These are phyloP conservation scores for Fallopia convolvulus DNA, from an alignment of 148 eudicot genomes.

Conservation along the genomic window DNA sequence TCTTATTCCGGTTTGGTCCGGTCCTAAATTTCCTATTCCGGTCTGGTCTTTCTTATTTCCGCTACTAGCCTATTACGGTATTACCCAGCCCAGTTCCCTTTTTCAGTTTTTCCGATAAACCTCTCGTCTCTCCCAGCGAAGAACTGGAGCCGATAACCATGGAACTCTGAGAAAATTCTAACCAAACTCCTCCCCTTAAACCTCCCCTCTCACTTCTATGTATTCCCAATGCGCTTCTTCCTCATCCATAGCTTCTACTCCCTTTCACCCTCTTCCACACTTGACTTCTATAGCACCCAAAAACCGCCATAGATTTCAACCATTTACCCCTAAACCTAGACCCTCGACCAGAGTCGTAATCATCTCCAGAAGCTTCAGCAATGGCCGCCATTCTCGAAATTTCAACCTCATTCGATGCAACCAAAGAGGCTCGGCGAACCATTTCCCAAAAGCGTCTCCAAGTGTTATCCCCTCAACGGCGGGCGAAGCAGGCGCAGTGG, in stretches of 20 bases:
- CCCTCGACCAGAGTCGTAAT: background rate
- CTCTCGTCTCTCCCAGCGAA: constrained; percentile 1
- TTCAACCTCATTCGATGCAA: background rate
- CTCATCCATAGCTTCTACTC: background rate
- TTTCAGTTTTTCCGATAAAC: constrained; percentile 7
- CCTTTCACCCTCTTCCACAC: constrained; percentile 4
- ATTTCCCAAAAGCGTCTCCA: background rate
- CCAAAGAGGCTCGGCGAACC: background rate
- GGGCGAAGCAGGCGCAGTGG: background rate
- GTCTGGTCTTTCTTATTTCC: no score
- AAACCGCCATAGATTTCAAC: constrained; percentile 6
- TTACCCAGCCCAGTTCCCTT: background rate
- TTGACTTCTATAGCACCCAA: background rate
- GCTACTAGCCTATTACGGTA: no score
- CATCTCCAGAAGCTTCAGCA: background rate
- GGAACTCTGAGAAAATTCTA: background rate
- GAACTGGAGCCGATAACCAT: background rate
- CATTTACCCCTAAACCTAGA: background rate
- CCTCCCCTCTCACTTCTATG: constrained; percentile 5
- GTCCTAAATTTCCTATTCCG: no score
- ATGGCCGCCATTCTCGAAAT: background rate
- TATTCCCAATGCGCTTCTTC: constrained; percentile 6
- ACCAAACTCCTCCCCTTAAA: background rate
- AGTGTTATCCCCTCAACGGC: background rate
- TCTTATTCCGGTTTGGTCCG: no score